Evolutionary conservation across 1,139 yeast genomes (phyloP), one percentile per base, ranked within the genome.

Genomic region (Waltiozyma sp.): DNA sequence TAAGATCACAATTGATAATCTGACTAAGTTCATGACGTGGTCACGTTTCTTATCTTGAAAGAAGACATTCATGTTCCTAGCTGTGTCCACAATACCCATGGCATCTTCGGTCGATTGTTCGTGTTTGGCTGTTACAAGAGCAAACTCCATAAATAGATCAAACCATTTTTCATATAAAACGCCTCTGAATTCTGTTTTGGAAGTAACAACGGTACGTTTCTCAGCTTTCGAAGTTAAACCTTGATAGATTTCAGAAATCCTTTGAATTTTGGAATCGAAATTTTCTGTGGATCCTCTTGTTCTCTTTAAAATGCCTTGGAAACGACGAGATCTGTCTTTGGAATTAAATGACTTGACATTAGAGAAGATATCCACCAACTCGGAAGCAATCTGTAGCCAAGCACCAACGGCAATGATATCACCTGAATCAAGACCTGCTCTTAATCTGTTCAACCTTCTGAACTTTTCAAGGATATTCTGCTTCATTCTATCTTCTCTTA

Each of bases 351-450:
- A 77, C 45, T 80, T 73, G 9, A 86, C 88, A 44, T 80, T 75
- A 28, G 83, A 75, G 57, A 91, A 89, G 50, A 85, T 77, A 55
- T 86, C 95, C 40, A 89, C 77, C 44, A 93, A 68, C 49, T 84
- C 94, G 3, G 85, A 75, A 0, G 94, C 96, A 13, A 81, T 68
- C 49, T 87, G 87, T 51, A 85, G 72, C 97, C 97, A 91, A 13
- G 87, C 77, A 14, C 73, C 68, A 0, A 79, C 75, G 6, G 93
- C 87, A 11, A 79, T 75, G 10, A 62, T 59, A 44, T 82, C 82
- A 3, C 78, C 80, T 14, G 60, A 60, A 28, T 65, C 66, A 37
- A 78, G 61, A 3, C 80, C 79, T 0, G 70, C 72, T 39, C 75
- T 73, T 43, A 82, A 70, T 43, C 82, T 66, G 34, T 69, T 65